Evolutionary conservation across 1,284 basidiomycete species (phyloP).

Genomic region (Phellopilus nigrolimitatus): DNA sequence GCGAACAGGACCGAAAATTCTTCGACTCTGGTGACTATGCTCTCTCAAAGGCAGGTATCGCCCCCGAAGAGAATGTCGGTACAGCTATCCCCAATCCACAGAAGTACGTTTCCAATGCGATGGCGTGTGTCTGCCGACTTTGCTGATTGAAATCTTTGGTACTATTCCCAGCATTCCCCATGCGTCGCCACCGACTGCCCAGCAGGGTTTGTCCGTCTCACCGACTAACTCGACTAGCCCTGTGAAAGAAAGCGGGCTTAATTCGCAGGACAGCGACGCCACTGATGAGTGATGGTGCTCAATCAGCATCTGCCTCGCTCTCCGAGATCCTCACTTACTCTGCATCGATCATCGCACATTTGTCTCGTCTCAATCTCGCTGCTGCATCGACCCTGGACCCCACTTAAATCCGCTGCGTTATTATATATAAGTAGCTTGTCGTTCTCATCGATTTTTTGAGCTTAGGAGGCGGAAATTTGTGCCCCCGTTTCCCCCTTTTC

Average conservation of each 20-base stretch:
- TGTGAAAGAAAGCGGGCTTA: constrained; percentile 17
- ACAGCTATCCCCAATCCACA: constrained; percentile 95
- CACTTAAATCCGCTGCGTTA: neutral
- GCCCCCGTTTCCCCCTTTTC: too few relatives aligned
- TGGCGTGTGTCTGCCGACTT: neutral
- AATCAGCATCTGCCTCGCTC: neutral
- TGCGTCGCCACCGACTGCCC: constrained; percentile 57
- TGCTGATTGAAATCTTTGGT: neutral
- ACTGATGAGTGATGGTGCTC: constrained; percentile 9
- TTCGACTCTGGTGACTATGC: constrained; percentile 98
- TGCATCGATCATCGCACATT: neutral
- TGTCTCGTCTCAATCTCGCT: too few relatives aligned
- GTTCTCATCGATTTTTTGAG: neutral
- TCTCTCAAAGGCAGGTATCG: constrained; percentile 89
- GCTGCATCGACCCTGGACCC: neutral
- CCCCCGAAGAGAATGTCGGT: constrained; percentile 83
- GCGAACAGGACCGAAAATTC: constrained; percentile 94
- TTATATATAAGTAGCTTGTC: constrained; percentile 2
- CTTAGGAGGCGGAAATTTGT: neutral
- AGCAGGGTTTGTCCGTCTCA: constrained; percentile 60
- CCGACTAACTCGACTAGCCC: constrained; percentile 46
- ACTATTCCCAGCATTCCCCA: constrained; percentile 79
- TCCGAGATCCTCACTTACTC: neutral
- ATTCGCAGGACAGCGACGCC: constrained; percentile 13
- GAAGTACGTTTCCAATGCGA: constrained; percentile 56